Conservation (phyloP, 306 rosid genomes). For the Dalbergia cultrata region DNA sequence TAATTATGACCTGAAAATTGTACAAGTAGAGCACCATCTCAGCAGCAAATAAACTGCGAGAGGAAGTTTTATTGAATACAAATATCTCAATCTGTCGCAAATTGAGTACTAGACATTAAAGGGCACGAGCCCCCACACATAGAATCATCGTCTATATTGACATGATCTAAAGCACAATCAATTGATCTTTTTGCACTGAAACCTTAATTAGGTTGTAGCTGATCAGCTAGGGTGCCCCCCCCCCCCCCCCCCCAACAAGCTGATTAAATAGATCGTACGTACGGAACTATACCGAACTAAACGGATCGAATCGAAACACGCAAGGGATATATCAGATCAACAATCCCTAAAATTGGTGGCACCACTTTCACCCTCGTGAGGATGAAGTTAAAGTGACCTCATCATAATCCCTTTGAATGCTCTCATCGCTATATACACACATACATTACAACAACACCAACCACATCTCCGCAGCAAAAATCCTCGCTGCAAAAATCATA, state of each 20-base stretch:
- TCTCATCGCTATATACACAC: too few species aligned
- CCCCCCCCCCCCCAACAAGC: too few species aligned
- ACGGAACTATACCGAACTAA: background rate
- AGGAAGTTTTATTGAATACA: background rate
- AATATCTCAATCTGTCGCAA: background rate
- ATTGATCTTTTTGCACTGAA: background rate
- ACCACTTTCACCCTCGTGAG: too few species aligned
- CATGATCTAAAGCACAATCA: background rate
- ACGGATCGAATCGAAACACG: background rate
- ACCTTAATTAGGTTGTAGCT: too few species aligned
- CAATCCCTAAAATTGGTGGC: too few species aligned
- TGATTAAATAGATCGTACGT: too few species aligned
- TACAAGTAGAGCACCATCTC: too few species aligned
- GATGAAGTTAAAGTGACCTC: too few species aligned
- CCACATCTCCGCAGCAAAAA: background rate
- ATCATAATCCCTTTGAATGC: too few species aligned
- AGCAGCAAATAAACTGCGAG: too few species aligned
- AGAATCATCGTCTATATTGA: background rate
- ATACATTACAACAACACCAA: too few species aligned
- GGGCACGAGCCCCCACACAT: constrained; percentile 34
- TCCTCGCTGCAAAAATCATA: background rate
- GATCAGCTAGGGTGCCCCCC: too few species aligned
- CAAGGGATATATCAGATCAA: background rate
- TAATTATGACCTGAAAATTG: background rate
- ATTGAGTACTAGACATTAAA: background rate